Base-by-base conservation (phyloP, 805 yeast species). In the Debaryomyces hansenii region DNA sequence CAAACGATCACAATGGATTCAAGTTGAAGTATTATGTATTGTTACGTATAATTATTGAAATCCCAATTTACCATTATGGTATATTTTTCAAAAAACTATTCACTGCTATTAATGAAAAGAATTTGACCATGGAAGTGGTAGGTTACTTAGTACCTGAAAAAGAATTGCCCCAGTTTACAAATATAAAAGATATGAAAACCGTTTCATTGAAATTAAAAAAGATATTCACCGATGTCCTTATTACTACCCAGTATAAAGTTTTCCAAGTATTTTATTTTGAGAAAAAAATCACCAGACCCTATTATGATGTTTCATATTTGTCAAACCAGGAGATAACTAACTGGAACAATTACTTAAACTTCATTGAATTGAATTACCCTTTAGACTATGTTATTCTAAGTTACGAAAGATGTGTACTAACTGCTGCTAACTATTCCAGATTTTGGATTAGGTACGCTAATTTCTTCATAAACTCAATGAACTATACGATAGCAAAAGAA, bases 261-360 rank as follows among this genome's bases (percentile, higher is more conserved):
- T 80, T 65, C 59, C 80, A 79, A 47, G 44, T 79, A 10, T 82
- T 71, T 58, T 60, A 64, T 7, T 83, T 59, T 59, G 89, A 84
- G 49, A 70, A 70, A 47, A 57, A 60, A 1, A 53, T 81, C 5
- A 51, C 58, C 5, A 49, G 62, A 8, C 74, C 72, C 6, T 75
- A 65, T 50, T 77, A 59, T 52, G 66, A 64, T 21, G 69, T 73
- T 1, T 56, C 63, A 11, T 49, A 58, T 6, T 46, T 68, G 9
- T 58, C 70, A 2, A 58, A 56, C 18, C 75, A 78, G 41, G 87
- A 85, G 52, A 56, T 84, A 16, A 77, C 74, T 15, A 69, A 66
- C 9, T 85, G 96, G 82, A 78, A 74, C 44, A 60, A 69, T 24
- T 89, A 85, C 59, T 55, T 86, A 32, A 75, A 75, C 50, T 79